phyloP scores from a whole-genome alignment of 192 early-diverging fungal species.

The Backusella australiensis region DNA sequence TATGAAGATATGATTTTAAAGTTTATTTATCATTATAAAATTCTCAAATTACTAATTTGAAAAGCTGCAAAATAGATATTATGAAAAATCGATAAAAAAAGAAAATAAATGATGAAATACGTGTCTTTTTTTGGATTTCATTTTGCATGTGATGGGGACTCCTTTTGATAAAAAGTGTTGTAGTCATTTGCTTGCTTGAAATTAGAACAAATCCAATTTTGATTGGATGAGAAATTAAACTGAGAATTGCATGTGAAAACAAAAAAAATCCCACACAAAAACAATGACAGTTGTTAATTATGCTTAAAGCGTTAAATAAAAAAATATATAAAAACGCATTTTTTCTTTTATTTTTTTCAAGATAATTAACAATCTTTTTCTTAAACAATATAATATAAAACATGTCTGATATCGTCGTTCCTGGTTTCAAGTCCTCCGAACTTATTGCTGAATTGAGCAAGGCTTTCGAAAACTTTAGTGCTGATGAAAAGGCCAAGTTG shows the following conservation, averaged over 20 bases:
- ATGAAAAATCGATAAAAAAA: conserved; percentile 3
- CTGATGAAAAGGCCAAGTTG: conserved; percentile 56
- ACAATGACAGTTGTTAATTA: conserved; percentile 5
- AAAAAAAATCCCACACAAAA: conserved; percentile 10
- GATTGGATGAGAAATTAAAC: not conserved
- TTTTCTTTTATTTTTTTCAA: not conserved
- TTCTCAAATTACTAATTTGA: too few species aligned
- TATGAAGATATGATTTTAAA: too few species aligned
- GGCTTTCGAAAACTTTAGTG: conserved; percentile 52
- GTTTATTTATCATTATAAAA: too few species aligned
- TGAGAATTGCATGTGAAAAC: conserved; percentile 2
- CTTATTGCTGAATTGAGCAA: conserved; percentile 73
- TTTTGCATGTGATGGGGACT: not conserved
- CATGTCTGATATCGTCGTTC: conserved; percentile 39
- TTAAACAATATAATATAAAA: not conserved
- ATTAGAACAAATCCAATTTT: not conserved
- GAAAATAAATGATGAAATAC: conserved; percentile 1
- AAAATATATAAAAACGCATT: not conserved
- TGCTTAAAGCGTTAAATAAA: conserved; percentile 4
- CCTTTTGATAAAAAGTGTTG: not conserved
- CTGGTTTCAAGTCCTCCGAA: conserved; percentile 73
- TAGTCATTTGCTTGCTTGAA: not conserved
- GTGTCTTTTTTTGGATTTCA: not conserved
- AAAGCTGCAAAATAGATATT: not conserved
- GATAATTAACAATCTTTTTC: not conserved